These are phyloP conservation scores for Ceratobasidium sp. DNA, from an alignment of 1,284 basidiomycete species.

Conservation along the genomic window DNA sequence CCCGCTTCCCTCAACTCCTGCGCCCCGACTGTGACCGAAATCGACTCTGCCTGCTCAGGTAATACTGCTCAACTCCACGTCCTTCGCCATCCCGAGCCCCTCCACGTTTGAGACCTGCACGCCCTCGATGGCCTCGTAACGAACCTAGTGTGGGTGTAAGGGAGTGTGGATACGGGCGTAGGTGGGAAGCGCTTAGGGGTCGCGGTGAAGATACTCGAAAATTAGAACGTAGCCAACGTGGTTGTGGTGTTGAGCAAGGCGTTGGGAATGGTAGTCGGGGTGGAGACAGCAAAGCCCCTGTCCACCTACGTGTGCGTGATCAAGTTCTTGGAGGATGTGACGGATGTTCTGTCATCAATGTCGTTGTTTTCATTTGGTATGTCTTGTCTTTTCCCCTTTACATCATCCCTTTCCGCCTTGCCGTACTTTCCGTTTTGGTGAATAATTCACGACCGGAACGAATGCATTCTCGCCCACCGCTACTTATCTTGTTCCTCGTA, in stretches of 20 bases:
- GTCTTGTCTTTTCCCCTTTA: too few species aligned
- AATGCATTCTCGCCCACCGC: too few species aligned
- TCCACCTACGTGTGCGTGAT: too few species aligned
- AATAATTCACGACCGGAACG: too few species aligned
- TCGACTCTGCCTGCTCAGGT: slow-evolving; percentile 95
- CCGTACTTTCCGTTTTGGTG: too few species aligned
- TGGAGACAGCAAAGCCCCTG: slow-evolving; percentile 88
- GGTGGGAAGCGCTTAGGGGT: slow-evolving; percentile 92
- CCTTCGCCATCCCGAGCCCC: slow-evolving; percentile 88
- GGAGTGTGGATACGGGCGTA: slow-evolving; percentile 95
- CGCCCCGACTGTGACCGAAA: slow-evolving; percentile 89
- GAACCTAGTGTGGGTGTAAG: slow-evolving; percentile 94
- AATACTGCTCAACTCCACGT: slow-evolving; percentile 99
- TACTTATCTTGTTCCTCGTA: too few species aligned
- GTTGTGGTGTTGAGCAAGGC: slow-evolving; percentile 98
- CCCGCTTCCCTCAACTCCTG: slow-evolving; percentile 97
- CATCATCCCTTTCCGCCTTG: too few species aligned
- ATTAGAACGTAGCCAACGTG: slow-evolving; percentile 97
- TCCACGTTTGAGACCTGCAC: slow-evolving; percentile 90
- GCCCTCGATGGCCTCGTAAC: slow-evolving; percentile 94
- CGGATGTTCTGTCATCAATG: too few species aligned
- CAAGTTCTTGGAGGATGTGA: too few species aligned
- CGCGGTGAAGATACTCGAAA: slow-evolving; percentile 94
- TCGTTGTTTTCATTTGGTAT: too few species aligned
- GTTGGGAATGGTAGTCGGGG: slow-evolving; percentile 90